These are phyloP conservation scores for Vigna mungo DNA, from an alignment of 306 rosid species.

Conservation along the genomic window DNA sequence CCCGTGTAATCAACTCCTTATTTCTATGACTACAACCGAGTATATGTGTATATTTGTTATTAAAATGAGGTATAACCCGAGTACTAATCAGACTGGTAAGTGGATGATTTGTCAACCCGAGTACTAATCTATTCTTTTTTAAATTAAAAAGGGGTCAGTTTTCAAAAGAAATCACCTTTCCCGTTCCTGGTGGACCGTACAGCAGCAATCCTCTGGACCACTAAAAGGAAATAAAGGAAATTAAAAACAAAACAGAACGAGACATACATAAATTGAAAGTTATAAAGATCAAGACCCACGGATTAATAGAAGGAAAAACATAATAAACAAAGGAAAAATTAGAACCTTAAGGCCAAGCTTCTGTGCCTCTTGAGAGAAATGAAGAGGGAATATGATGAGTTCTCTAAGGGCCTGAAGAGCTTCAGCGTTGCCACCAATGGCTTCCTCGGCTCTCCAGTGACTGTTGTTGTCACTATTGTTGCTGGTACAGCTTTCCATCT, in stretches of 20 bases:
- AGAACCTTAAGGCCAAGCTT: conserved; percentile 76
- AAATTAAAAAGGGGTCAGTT: neutral
- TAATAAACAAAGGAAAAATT: neutral
- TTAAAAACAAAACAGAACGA: neutral
- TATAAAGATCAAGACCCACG: conserved; percentile 6
- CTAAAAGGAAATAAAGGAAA: conserved; percentile 52
- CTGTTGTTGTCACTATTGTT: conserved; percentile 1
- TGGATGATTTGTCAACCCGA: neutral
- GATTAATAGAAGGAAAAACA: neutral
- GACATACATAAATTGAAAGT: neutral
- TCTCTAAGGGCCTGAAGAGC: conserved; percentile 83
- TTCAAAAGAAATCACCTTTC: conserved; percentile 65
- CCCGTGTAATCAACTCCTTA: too few species aligned
- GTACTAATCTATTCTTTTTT: neutral
- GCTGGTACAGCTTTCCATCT: conserved; percentile 37
- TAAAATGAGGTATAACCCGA: neutral
- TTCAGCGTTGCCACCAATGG: conserved; percentile 73
- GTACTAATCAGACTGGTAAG: neutral
- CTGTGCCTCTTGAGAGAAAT: conserved; percentile 57
- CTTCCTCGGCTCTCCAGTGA: conserved; percentile 76
- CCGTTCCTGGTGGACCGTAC: conserved; percentile 94
- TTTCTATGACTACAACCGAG: too few species aligned
- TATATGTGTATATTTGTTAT: neutral
- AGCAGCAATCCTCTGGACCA: conserved; percentile 88
- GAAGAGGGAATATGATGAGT: conserved; percentile 73